Base-by-base conservation (phyloP, 768 basidiomycete species). In the Pisolithus sp. region DNA sequence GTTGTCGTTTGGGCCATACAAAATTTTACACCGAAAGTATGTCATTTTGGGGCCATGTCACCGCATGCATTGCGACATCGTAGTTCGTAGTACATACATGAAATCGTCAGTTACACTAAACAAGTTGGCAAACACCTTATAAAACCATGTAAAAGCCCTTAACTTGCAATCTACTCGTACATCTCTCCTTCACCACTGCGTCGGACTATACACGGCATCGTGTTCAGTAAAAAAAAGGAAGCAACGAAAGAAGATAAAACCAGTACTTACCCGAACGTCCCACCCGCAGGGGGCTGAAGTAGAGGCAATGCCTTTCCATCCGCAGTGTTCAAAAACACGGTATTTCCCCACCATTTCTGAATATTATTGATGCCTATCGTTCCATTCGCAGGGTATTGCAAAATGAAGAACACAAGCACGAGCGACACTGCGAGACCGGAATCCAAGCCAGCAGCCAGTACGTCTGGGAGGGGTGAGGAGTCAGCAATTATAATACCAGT, bases 311-410 rank as follows among this genome's bases (percentile, higher is more conserved):
- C 28, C 20, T 17, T 26, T 1, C 40, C 60, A 45, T 74, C 72
- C 2, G 59, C 71, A 1, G 68, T 73, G 0, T 65, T 60, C 28
- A 43, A 4, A 56, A 43, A 65, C 7, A 68, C 62, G 54, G 69
- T 77, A 55, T 88, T 88, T 10, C 86, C 87, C 86, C 85, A 88
- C 87, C 86, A 89, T 3, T 54, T 48, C 53, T 78, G 77, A 40
- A 89, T 62, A 7, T 53, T 82, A 31, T 71, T 68, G 10, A 60
- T 5, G 6, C 83, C 86, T 54, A 88, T 85, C 10, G 66, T 67
- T 3, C 85, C 84, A 50, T 85, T 75, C 51, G 55, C 55, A 2
- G 85, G 86, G 58, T 79, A 86, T 65, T 88, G 80, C 18, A 74
- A 74, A 47, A 76, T 56, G 63, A 84, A 83, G 69, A 81, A 84